phyloP scores from a whole-genome alignment of 257 asterid genomes.

The Ehretia macrophylla region DNA sequence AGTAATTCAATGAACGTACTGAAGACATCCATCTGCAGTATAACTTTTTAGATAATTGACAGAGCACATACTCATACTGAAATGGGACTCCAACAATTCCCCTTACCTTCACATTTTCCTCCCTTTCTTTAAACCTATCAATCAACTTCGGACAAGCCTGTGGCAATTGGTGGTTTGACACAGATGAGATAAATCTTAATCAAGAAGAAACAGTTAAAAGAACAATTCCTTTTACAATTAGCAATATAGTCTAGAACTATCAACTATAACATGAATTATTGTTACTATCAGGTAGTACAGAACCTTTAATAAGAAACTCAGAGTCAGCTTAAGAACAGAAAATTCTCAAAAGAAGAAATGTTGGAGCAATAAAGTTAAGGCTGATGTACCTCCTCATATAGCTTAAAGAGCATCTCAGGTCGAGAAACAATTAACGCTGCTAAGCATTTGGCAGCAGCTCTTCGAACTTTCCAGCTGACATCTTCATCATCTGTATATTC shows the following conservation, averaged over 20 bases:
- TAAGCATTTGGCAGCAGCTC: constrained; percentile 98
- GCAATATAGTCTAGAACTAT: too few species aligned
- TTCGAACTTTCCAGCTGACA: constrained; percentile 96
- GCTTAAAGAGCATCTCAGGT: constrained; percentile 90
- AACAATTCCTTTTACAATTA: too few species aligned
- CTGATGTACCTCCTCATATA: constrained; percentile 74
- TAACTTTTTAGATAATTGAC: constrained; percentile 17
- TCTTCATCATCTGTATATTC: constrained; percentile 99
- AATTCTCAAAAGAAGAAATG: too few species aligned
- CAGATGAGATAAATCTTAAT: neutral
- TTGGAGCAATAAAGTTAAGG: neutral
- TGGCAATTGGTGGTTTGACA: constrained; percentile 2
- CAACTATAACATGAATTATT: too few species aligned
- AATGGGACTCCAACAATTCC: constrained; percentile 5
- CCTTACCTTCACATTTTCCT: constrained; percentile 94
- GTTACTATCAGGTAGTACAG: too few species aligned
- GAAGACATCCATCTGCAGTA: constrained; percentile 92
- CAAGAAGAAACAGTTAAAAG: neutral
- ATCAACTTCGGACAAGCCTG: constrained; percentile 99
- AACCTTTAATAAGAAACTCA: too few species aligned
- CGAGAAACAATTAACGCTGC: constrained; percentile 92
- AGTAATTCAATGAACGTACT: constrained; percentile 89
- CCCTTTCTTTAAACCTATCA: constrained; percentile 97
- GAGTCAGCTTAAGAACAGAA: too few species aligned
- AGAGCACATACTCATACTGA: constrained; percentile 1